A percentile compares a stretch with the other conserved stretches of the same genome.
Conservation (phyloP, 129 eudicot species). For the Artemisia tridentata region DNA sequence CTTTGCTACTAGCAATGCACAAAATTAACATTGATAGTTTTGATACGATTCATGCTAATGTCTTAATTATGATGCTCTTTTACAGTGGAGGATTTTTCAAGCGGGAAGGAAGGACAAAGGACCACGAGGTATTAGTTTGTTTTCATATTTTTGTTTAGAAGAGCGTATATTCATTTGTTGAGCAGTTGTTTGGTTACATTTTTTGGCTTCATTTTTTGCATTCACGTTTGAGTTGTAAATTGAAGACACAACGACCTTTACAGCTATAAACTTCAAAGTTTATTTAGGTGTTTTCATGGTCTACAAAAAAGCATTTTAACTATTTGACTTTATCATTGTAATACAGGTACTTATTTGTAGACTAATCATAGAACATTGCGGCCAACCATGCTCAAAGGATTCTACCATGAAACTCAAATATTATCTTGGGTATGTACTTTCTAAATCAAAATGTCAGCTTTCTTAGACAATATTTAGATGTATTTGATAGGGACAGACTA, state of each 20-base stretch:
- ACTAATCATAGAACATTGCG: constrained; percentile 91
- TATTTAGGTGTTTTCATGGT: not conserved
- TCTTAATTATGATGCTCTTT: constrained; percentile 6
- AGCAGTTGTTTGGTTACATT: not conserved
- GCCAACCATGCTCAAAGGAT: constrained; percentile 96
- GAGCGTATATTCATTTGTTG: not conserved
- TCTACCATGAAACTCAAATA: constrained; percentile 96
- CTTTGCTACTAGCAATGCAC: not conserved
- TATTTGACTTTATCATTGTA: constrained; percentile 20
- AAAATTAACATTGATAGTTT: not conserved
- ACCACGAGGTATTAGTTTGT: constrained; percentile 76
- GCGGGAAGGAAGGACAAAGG: constrained; percentile 90
- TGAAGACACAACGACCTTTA: not conserved
- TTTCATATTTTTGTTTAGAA: not conserved
- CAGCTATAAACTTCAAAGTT: not conserved
- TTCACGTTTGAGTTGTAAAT: not conserved
- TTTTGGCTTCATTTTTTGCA: not conserved
- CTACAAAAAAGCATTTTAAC: not conserved
- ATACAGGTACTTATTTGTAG: constrained; percentile 96
- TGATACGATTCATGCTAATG: constrained; percentile 6
- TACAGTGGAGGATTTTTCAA: constrained; percentile 95
- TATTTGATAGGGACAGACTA: constrained; percentile 81
- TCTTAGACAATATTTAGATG: constrained; percentile 44
- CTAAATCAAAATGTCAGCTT: constrained; percentile 2
- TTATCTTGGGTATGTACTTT: constrained; percentile 79